These are phyloP conservation scores for Begonia peltatifolia DNA, from an alignment of 306 rosid genomes.

Conservation along the genomic window DNA sequence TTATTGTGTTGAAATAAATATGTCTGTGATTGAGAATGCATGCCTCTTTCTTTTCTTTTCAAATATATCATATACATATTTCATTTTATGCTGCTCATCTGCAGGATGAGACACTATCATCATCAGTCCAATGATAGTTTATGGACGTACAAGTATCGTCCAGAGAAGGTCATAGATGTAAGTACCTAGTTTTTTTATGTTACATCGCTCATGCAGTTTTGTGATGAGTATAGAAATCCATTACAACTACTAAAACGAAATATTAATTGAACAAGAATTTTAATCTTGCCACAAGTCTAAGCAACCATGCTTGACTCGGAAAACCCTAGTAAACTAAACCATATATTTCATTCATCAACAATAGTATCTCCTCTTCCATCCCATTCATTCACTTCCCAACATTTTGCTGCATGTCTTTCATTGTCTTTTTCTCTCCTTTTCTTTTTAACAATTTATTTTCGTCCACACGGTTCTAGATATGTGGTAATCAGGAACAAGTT, in stretches of 20 bases:
- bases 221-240: background rate
- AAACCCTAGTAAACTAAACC: no score
- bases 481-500: constrained; percentile 67
- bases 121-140: constrained; percentile 29
- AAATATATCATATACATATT: background rate
- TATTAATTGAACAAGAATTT: no score
- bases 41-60: constrained; percentile 6
- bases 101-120: constrained; percentile 36
- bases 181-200: constrained; percentile 5
- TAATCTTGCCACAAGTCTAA: background rate
- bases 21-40: no score
- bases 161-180: constrained; percentile 63
- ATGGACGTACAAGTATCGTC: constrained; percentile 75
- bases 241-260: no score
- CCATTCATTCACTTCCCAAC: no score
- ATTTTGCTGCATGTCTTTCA: background rate
- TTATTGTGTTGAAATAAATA: no score
- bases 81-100: constrained; percentile 7
- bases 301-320: background rate
- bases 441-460: no score
- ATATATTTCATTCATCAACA: no score
- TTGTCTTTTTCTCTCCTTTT: constrained; percentile 11
- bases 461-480: constrained; percentile 27
- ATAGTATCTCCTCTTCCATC: no score
- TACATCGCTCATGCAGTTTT: background rate